phyloP scores from a whole-genome alignment of 805 yeast genomes.

The Zygotorulaspora danielsina region DNA sequence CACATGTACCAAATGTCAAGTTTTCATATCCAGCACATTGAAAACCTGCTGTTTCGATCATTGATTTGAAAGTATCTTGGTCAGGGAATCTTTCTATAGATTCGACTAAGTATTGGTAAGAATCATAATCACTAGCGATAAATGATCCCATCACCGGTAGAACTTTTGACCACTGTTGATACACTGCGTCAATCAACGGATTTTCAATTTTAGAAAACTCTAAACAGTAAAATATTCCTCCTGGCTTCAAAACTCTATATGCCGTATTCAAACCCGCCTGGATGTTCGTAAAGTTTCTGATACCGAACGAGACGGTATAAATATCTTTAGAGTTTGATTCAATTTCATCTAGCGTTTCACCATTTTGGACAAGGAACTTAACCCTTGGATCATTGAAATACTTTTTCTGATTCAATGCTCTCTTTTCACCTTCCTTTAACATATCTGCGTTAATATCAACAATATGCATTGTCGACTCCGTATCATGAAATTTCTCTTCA shows the following conservation, averaged over 20 bases:
- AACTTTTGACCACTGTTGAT: conserved; percentile 82
- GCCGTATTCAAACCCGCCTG: conserved; percentile 95
- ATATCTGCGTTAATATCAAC: conserved; percentile 95
- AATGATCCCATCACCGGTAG: conserved; percentile 95
- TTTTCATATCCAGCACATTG: conserved; percentile 92
- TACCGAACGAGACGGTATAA: conserved; percentile 95
- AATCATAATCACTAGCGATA: conserved; percentile 90
- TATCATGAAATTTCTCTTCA: conserved; percentile 68
- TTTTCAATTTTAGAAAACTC: conserved; percentile 92
- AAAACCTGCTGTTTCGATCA: conserved; percentile 95
- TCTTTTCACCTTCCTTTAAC: conserved; percentile 85
- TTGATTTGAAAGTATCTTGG: conserved; percentile 83
- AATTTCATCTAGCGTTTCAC: conserved; percentile 80
- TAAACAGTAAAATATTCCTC: conserved; percentile 94
- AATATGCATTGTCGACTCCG: conserved; percentile 73
- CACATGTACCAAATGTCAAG: conserved; percentile 91
- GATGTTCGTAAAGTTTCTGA: conserved; percentile 91
- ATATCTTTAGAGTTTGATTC: conserved; percentile 87
- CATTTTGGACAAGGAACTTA: conserved; percentile 82
- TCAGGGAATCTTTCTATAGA: conserved; percentile 87
- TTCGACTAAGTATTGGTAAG: conserved; percentile 94
- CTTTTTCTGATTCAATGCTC: conserved; percentile 60
- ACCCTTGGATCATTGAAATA: conserved; percentile 54
- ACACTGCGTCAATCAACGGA: conserved; percentile 64
- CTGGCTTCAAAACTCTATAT: conserved; percentile 90